Evolutionary conservation across 371 early-diverging fungal species (phyloP), one percentile per base, ranked within the genome.

Genomic region (Mucor circinelloides): DNA sequence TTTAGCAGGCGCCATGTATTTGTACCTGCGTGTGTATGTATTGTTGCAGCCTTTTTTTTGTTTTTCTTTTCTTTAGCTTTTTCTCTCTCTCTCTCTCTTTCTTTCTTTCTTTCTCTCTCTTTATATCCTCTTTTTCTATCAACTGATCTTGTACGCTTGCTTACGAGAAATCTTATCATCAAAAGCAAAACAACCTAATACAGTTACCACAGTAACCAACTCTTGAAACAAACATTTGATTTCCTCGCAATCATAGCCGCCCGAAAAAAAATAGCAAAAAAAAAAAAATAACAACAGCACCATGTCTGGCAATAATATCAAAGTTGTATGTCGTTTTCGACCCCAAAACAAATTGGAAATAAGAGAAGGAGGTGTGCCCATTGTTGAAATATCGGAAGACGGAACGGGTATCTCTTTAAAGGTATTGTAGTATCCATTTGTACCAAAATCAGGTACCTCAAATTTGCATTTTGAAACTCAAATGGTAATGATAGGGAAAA

Each of bases 251-350:
- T 23, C 50, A 44, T 32, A 21, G 21, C 34, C n/a, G 0, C 17
- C 21, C 28, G 27, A 55, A 36, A 36, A 21, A 52, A 34, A 23
- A 19, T 23, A 25, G 13, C 12, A 52, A 59, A 50, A 52, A 34
- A 59, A 50, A 58, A 58, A 58, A 34, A 58, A n/a, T 15, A 27
- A 15, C 28, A 58, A 19, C 32, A 58, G 19, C 27, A 64, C 3
- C 31, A 84, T 84, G 82, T 78, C 82, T 23, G 89, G 87, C 73
- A 93, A 90, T 76, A 96, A 95, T 81, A 97, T 98, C 83, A 91
- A 93, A 81, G 99, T 99, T 69, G 92, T 99, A 56, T 96, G 96
- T 84, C 93, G 99, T 63, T 97, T 99, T 84, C 90, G 98, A 44
- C 99, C 99, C 59, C 96, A 96, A 72, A 99, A 99, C 81, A 82